These are phyloP conservation scores for Citrus sp. DNA, from an alignment of 345 rosid species.

Conservation along the genomic window DNA sequence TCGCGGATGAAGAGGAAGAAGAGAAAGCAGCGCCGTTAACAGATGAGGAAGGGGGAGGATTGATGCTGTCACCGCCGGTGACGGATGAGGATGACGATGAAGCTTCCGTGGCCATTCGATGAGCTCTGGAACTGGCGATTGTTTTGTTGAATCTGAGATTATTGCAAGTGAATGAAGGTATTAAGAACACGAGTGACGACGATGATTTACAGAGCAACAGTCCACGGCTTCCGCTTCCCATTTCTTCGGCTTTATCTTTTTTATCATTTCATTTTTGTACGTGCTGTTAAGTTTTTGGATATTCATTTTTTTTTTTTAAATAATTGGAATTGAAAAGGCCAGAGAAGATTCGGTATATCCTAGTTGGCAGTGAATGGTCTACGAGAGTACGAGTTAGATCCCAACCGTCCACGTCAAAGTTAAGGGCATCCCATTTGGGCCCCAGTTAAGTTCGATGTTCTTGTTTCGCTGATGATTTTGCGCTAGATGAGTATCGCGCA, in stretches of 20 bases:
- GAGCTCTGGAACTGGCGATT: conserved; percentile 24
- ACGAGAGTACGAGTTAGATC: neutral
- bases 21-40: conserved; percentile 15
- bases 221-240: conserved; percentile 50
- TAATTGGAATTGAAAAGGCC: neutral
- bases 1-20: conserved; percentile 53
- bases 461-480: neutral
- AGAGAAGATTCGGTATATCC: neutral
- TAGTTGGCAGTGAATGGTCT: neutral
- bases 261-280: neutral
- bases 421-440: neutral
- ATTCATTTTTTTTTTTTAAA: neutral
- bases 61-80: conserved; percentile 26
- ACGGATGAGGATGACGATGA: conserved; percentile 39
- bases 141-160: conserved; percentile 34
- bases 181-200: conserved; percentile 34
- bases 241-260: neutral
- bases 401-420: neutral
- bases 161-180: conserved; percentile 40
- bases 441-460: neutral
- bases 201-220: conserved; percentile 43
- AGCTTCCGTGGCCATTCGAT: conserved; percentile 42
- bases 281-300: neutral
- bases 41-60: conserved; percentile 20
- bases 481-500: neutral